Base-by-base conservation (phyloP, 1,284 basidiomycete genomes). In the Ganoderma resinaceum region DNA sequence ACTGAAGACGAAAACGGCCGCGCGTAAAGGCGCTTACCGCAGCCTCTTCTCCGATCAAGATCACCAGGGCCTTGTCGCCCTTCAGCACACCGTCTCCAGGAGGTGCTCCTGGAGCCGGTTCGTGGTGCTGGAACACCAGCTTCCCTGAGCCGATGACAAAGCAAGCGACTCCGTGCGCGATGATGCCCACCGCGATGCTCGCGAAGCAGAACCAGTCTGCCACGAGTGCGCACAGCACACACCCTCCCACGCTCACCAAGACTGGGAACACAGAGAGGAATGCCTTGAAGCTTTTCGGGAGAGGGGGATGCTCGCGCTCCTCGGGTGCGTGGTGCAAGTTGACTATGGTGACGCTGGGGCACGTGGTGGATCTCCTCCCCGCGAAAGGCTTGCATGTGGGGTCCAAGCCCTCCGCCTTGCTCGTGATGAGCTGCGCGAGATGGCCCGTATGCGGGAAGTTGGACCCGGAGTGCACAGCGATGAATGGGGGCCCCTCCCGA, bases 151-250 rank as follows among this genome's bases (percentile, higher is more conserved):
- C 70, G 61, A 73, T 72, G 55, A 69, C 60, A 62, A 66, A 62
- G 63, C 72, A 70, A 38, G 72, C 68, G 40, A 68, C 16, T 14
- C 72, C 70, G 67, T 70, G 70, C 33, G 72, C 67, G 38, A 72
- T n/a, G 33, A 73, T 66, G 8, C 72, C 72, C 7, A 66, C 53
- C 29, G 65, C 65, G 46, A 72, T 73, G 63, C 66, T 71, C 52
- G 52, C 65, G 61, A 61, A 73, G 53, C 68, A 71, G 61, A 65
- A 71, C 72, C 72, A 73, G 67, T 73, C 72, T 33, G 40, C 65
- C 16, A 65, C 66, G 38, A 73, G 70, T 43, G 43, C 72, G 59
- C 68, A 71, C 16, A 68, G 29, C 3, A 73, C 63, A n/a, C 66
- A 66, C n/a, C 68, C 65, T 18, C 40, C 70, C 9, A 70, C 20